phyloP scores from a whole-genome alignment of 371 early-diverging fungal genomes.

The Mucor racemosus region DNA sequence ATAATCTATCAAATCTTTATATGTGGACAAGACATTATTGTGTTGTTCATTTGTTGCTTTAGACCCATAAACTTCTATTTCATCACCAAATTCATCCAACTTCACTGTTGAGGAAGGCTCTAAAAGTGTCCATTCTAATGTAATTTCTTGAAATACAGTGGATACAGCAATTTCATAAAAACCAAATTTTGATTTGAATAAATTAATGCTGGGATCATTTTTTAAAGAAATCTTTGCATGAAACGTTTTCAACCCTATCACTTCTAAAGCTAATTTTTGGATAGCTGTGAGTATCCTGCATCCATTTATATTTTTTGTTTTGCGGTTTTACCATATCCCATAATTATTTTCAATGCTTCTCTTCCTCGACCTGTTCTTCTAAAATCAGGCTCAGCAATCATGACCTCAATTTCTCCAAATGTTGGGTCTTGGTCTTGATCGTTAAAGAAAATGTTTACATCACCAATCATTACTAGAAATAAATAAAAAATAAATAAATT shows the following conservation, averaged over 20 bases:
- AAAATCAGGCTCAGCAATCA: conserved; percentile 84
- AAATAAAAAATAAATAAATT: background rate
- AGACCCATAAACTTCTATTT: conserved; percentile 36
- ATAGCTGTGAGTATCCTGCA: background rate
- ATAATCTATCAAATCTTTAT: conserved; percentile 3
- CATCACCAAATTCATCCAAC: conserved; percentile 23
- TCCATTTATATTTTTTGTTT: background rate
- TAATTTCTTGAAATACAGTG: conserved; percentile 78
- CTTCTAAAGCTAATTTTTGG: conserved; percentile 41
- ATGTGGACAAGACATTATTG: conserved; percentile 2
- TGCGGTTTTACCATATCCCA: conserved; percentile 70
- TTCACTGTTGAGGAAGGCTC: background rate
- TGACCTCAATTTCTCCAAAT: conserved; percentile 90
- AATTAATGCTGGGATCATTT: conserved; percentile 71
- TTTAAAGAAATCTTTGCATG: conserved; percentile 80
- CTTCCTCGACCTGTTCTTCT: conserved; percentile 74
- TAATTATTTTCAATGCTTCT: conserved; percentile 80
- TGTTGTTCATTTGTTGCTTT: conserved; percentile 36
- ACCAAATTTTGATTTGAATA: conserved; percentile 74
- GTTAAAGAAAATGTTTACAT: conserved; percentile 92
- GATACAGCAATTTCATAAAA: conserved; percentile 71
- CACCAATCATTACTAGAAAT: conserved; percentile 83
- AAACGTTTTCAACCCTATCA: conserved; percentile 66
- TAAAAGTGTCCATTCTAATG: conserved; percentile 57
- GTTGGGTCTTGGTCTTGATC: conserved; percentile 71